Evolutionary conservation across 306 rosid species (phyloP).

Genomic region (Datisca glomerata): DNA sequence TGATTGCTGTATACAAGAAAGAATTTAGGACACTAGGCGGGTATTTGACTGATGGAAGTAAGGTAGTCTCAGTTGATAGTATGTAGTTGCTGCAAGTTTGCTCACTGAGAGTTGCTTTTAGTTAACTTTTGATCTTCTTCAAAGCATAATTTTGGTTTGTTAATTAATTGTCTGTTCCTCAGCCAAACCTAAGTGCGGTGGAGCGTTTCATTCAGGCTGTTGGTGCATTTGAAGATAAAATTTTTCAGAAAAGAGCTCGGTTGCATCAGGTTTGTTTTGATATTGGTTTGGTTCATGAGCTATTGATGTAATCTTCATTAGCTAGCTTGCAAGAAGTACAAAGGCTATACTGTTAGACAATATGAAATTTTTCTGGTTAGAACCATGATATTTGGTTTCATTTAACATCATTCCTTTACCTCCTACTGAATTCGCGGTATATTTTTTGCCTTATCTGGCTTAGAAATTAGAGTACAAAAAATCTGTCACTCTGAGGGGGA

Average conservation of each 20-base stretch:
- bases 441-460: no score
- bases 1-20: slow-evolving; percentile 84
- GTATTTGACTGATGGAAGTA: slow-evolving; percentile 77
- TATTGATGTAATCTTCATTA: slow-evolving; percentile 1
- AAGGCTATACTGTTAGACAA: no score
- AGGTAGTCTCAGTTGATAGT: slow-evolving; percentile 29
- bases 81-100: neutral
- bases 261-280: slow-evolving; percentile 61
- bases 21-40: slow-evolving; percentile 67
- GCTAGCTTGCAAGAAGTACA: no score
- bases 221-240: slow-evolving; percentile 78
- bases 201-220: slow-evolving; percentile 92
- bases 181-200: slow-evolving; percentile 72
- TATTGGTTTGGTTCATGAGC: neutral
- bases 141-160: neutral
- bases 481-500: no score
- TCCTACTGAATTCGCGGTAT: no score
- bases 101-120: slow-evolving; percentile 1
- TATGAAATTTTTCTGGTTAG: no score
- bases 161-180: no score
- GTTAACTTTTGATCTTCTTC: neutral
- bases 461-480: no score
- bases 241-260: slow-evolving; percentile 85
- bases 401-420: no score
- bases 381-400: no score